Evolutionary conservation across 495 filamentous ascomycete species (phyloP).

Genomic region (Chaetomium fimeti): DNA sequence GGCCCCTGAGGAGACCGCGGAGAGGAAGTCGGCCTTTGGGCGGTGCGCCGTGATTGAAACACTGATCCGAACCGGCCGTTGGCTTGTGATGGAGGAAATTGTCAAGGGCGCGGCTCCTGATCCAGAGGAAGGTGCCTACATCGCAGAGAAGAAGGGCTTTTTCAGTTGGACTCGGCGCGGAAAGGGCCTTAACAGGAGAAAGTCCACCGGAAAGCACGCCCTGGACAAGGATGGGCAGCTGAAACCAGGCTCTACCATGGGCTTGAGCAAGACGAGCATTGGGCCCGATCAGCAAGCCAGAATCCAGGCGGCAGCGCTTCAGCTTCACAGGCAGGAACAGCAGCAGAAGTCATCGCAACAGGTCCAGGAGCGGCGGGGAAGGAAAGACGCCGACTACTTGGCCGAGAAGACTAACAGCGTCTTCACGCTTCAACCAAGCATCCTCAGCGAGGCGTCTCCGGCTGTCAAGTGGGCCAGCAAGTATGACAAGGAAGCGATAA

Average conservation of each 20-base stretch:
- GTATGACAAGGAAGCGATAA: slow-evolving; percentile 81
- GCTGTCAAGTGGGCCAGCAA: slow-evolving; percentile 95
- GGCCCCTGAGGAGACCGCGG: slow-evolving; percentile 78
- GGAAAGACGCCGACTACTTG: slow-evolving; percentile 52
- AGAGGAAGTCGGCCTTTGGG: slow-evolving; percentile 89
- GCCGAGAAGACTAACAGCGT: slow-evolving; percentile 85
- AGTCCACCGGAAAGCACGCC: slow-evolving; percentile 57
- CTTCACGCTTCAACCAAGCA: slow-evolving; percentile 80
- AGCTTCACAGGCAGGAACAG: slow-evolving; percentile 62
- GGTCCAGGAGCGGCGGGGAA: slow-evolving; percentile 46
- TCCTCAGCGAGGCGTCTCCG: slow-evolving; percentile 82
- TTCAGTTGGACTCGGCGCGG: slow-evolving; percentile 79
- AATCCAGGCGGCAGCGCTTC: slow-evolving; percentile 84
- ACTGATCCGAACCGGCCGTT: slow-evolving; percentile 71
- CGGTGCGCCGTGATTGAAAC: slow-evolving; percentile 92
- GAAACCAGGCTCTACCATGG: slow-evolving; percentile 44
- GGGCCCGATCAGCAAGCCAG: slow-evolving; percentile 88
- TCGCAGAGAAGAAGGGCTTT: slow-evolving; percentile 89
- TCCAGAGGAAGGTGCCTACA: slow-evolving; percentile 78
- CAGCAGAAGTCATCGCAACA: slow-evolving; percentile 57
- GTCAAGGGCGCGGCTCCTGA: slow-evolving; percentile 89
- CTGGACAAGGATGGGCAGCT: slow-evolving; percentile 37
- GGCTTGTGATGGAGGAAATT: slow-evolving; percentile 95
- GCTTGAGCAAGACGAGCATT: slow-evolving; percentile 82
- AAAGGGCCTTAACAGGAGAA: slow-evolving; percentile 63